These are phyloP conservation scores for Leccinum sublutescens DNA, from an alignment of 768 basidiomycete species.

Conservation along the genomic window DNA sequence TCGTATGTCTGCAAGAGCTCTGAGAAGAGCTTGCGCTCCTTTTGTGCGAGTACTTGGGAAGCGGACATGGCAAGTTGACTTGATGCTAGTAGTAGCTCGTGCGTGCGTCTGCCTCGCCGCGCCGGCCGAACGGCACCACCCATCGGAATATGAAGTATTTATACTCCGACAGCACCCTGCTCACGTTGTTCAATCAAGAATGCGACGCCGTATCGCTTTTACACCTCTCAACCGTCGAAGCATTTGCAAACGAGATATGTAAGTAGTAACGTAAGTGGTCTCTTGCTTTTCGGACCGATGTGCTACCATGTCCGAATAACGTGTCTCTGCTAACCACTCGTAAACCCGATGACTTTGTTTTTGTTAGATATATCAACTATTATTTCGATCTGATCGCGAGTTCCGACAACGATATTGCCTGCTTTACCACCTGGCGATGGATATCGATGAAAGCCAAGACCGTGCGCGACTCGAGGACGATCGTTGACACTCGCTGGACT, in stretches of 20 bases:
- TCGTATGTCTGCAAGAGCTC: constrained; percentile 88
- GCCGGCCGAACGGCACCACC: neutral
- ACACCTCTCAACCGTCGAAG: constrained; percentile 63
- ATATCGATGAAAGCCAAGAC: constrained; percentile 23
- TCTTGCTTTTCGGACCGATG: neutral
- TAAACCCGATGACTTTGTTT: constrained; percentile 35
- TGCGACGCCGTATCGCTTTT: constrained; percentile 72
- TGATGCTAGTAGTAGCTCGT: neutral
- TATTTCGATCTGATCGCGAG: constrained; percentile 77
- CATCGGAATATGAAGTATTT: neutral
- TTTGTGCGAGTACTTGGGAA: constrained; percentile 55
- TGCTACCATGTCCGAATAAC: constrained; percentile 72
- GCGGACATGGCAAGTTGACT: constrained; percentile 14
- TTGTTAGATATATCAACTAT: constrained; percentile 77
- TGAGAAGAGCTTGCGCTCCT: constrained; percentile 83
- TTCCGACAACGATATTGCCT: constrained; percentile 77
- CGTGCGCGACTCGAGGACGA: no score
- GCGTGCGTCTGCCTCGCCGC: neutral
- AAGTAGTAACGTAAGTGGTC: constrained; percentile 46
- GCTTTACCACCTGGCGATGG: constrained; percentile 77
- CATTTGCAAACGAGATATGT: constrained; percentile 56
- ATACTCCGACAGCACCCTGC: neutral
- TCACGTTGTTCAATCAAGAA: constrained; percentile 49
- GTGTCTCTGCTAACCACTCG: constrained; percentile 57
- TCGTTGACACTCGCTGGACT: no score